Evolutionary conservation across 768 basidiomycete genomes (phyloP).

Genomic region (Mycena metata): DNA sequence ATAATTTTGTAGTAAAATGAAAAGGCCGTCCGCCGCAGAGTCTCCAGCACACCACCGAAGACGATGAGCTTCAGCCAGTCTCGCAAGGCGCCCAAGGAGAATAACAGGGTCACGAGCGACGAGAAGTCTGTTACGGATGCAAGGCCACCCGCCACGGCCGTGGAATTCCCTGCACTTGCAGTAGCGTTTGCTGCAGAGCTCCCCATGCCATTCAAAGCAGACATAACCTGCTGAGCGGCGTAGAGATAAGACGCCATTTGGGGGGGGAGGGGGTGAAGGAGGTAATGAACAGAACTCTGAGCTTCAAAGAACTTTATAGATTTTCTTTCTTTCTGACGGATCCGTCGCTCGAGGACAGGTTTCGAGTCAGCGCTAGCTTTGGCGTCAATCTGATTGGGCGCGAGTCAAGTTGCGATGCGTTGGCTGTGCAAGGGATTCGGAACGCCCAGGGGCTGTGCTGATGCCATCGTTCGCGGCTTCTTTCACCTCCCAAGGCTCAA

Average conservation of each 20-base stretch:
- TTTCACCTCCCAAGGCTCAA: constrained; percentile 8
- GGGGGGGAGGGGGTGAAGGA: constrained; percentile 1
- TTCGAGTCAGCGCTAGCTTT: constrained; percentile 3
- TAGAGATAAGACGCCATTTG: constrained; percentile 44
- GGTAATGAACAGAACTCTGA: background rate
- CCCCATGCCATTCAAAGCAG: constrained; percentile 31
- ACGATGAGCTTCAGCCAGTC: constrained; percentile 77
- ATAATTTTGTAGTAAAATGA: constrained; percentile 58
- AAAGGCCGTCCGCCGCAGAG: constrained; percentile 61
- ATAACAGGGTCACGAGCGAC: constrained; percentile 58
- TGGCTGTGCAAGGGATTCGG: too few relatives aligned
- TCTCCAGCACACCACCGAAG: constrained; percentile 74
- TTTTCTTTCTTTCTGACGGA: background rate
- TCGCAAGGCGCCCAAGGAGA: constrained; percentile 66
- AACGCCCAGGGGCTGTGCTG: background rate
- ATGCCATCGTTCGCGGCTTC: constrained; percentile 1
- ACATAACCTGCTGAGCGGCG: constrained; percentile 43
- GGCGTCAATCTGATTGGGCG: constrained; percentile 2
- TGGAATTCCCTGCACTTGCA: constrained; percentile 33
- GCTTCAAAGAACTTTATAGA: constrained; percentile 2
- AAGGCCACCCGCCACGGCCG: constrained; percentile 20
- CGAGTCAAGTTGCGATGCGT: background rate
- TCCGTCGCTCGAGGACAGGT: background rate
- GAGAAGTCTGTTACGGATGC: constrained; percentile 43
- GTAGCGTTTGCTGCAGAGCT: constrained; percentile 24